Evolutionary conservation across 2,329 filamentous ascomycete species (phyloP).

Genomic region (Alternaria ventricosa): DNA sequence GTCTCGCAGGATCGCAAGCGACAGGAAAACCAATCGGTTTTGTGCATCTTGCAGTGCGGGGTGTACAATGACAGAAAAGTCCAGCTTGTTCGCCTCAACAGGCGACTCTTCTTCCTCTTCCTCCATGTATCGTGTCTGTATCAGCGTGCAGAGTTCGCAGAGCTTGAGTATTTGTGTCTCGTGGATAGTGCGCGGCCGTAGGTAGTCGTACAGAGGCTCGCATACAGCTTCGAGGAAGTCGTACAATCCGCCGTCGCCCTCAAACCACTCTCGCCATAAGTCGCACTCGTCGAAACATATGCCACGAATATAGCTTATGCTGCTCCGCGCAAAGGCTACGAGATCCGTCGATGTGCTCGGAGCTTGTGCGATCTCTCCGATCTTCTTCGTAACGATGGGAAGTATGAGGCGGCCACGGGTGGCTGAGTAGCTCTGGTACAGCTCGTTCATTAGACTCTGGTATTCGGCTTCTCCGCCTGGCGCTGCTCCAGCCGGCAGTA

Average conservation of each 20-base stretch:
- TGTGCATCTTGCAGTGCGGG: conserved; percentile 72
- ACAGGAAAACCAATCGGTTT: conserved; percentile 69
- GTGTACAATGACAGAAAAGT: conserved; percentile 68
- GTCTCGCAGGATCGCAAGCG: conserved; percentile 67
- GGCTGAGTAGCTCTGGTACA: conserved; percentile 68
- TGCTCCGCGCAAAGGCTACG: conserved; percentile 68
- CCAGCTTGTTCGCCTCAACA: conserved; percentile 61
- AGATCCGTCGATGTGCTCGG: conserved; percentile 68
- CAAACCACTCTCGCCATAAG: conserved; percentile 71
- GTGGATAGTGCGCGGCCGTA: conserved; percentile 69
- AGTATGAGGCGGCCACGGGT: conserved; percentile 65
- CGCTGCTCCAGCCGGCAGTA: conserved; percentile 65
- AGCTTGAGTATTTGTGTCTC: conserved; percentile 71
- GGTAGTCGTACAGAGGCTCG: conserved; percentile 71
- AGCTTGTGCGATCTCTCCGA: conserved; percentile 61
- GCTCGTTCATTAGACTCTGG: conserved; percentile 68
- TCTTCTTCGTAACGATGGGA: conserved; percentile 68
- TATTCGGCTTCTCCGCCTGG: conserved; percentile 68
- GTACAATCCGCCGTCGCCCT: conserved; percentile 67
- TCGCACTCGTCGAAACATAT: conserved; percentile 73
- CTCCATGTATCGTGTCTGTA: conserved; percentile 70
- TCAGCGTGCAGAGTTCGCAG: conserved; percentile 69
- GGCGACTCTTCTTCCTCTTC: conserved; percentile 57
- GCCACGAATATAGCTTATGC: conserved; percentile 69
- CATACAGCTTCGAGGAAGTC: conserved; percentile 72